Evolutionary conservation across 1,139 yeast species (phyloP), one percentile per base, ranked within the genome.

Genomic region (Yamadazyma atlantica): DNA sequence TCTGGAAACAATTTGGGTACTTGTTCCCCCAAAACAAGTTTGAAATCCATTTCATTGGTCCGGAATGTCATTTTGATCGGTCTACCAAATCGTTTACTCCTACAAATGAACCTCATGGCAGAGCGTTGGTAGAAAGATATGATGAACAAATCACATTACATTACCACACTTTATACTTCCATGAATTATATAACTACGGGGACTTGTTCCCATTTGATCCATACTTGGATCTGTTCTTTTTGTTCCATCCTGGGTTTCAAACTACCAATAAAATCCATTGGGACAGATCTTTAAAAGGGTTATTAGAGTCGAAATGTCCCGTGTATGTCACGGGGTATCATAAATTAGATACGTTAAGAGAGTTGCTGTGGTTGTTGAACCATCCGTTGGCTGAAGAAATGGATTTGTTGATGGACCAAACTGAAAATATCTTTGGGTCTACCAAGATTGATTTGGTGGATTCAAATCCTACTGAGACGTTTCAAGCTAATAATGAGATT

Each of bases 141-240:
- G 96, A 88, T 60, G 85, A 80, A 37, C 82, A 85, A 44, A 64
- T 92, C 55, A 73, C 85, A 22, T 73, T 90, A 48, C 78, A 84
- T 43, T 85, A 85, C 63, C 96, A 90, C 60, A 86, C 97, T 2
- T 85, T 85, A 54, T 90, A 84, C 61, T 92, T 92, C 79, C 89
- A 89, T 57, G 92, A 85, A 36, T 73, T 85, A 42, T 95, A 92
- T 62, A 88, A 88, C 51, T 83, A 86, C 41, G 95, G 92, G 51
- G 97, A 90, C 62, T 84, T 92, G 58, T 88, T 89, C 82, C 98
- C 98, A 12, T 92, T 90, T 60, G 98, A 92, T 61, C 98, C 99
- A 29, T 92, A 90, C 62, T 75, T 87, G 59, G 98, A 92, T 60
- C 79, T 81, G 21, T 92, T 92, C 66, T 89, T 88, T 73, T 69